Conservation (phyloP, 164 flowering plant species). For the Nelumbo lutea region DNA sequence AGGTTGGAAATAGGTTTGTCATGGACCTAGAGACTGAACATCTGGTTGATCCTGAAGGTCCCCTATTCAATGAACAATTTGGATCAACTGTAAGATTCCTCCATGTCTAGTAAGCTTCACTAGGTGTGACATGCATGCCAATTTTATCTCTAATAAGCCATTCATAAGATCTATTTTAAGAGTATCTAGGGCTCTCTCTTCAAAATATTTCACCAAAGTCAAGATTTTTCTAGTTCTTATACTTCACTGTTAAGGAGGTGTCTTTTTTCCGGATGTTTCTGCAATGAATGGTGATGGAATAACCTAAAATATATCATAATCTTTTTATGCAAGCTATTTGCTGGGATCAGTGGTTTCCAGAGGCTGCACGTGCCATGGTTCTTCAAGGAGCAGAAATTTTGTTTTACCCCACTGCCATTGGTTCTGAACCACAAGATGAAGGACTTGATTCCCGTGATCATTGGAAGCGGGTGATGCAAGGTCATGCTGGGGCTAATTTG, state of each 20-base stretch:
- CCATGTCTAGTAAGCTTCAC: no score
- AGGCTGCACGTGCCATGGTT: slow-evolving; percentile 96
- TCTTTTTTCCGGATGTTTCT: background rate
- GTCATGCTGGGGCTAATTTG: slow-evolving; percentile 98
- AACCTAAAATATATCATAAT: background rate
- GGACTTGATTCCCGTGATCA: slow-evolving; percentile 95
- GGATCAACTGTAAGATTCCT: no score
- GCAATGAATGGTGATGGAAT: background rate
- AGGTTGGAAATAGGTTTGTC: no score
- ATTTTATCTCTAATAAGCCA: no score
- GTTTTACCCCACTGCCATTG: slow-evolving; percentile 97
- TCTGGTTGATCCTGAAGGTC: no score
- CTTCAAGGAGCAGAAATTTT: slow-evolving; percentile 97
- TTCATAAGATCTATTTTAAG: background rate
- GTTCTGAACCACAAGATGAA: slow-evolving; percentile 93
- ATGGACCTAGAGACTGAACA: no score
- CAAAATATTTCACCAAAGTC: background rate
- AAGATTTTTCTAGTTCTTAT: no score
- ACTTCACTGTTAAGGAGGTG: background rate
- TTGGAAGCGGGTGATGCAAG: slow-evolving; percentile 98
- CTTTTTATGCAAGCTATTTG: slow-evolving; percentile 65
- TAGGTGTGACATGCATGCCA: no score
- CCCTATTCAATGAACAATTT: no score
- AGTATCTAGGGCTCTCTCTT: background rate
- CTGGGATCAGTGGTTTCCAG: slow-evolving; percentile 99